phyloP scores from a whole-genome alignment of 768 basidiomycete species.

The Podaxis sp. region DNA sequence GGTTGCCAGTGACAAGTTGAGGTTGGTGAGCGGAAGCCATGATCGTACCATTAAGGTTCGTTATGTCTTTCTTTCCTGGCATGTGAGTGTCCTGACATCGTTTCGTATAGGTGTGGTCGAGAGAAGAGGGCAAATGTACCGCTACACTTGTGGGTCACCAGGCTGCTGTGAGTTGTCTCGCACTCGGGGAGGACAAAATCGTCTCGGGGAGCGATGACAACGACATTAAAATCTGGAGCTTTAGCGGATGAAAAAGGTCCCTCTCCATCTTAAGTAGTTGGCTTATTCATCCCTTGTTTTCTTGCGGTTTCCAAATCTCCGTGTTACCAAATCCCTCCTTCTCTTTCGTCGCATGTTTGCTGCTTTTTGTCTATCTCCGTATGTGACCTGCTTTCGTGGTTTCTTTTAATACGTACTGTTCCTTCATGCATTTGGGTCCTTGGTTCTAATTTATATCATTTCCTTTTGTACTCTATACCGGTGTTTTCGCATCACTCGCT shows the following conservation, averaged over 20 bases:
- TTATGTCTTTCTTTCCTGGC: constrained; percentile 22
- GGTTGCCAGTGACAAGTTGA: constrained; percentile 87
- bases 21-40: constrained; percentile 91
- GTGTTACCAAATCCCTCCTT: not conserved
- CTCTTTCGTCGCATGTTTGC: not conserved
- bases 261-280: not conserved
- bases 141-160: constrained; percentile 92
- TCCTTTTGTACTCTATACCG: not conserved
- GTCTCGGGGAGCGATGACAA: constrained; percentile 96
- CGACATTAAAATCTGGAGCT: constrained; percentile 84
- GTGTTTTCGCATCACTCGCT: not conserved
- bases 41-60: constrained; percentile 94
- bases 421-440: not conserved
- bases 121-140: constrained; percentile 84
- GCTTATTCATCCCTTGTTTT: constrained; percentile 14
- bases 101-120: constrained; percentile 81
- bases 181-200: constrained; percentile 91
- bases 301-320: not conserved
- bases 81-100: not conserved
- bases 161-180: constrained; percentile 90
- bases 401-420: not conserved
- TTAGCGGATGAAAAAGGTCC: constrained; percentile 37
- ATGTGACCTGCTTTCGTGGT: not conserved
- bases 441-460: not conserved
- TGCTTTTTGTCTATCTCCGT: not conserved